phyloP scores from a whole-genome alignment of 2,329 filamentous ascomycete genomes.

The Bertia moriformis region DNA sequence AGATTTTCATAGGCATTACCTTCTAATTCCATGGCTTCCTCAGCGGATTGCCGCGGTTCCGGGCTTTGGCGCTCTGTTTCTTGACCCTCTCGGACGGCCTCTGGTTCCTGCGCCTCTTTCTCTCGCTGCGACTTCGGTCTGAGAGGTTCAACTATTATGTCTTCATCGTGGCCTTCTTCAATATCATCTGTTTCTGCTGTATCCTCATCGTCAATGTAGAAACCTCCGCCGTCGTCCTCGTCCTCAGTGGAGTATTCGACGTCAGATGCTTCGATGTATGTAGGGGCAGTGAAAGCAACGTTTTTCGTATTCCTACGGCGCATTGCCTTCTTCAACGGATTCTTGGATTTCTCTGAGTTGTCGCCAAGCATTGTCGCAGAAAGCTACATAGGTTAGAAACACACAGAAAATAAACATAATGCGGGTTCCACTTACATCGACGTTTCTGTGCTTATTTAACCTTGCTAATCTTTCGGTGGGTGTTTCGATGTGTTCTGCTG shows the following conservation, averaged over 20 bases:
- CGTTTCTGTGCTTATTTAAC: conserved; percentile 64
- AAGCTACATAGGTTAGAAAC: conserved; percentile 25
- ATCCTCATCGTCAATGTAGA: conserved; percentile 27
- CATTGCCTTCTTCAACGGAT: conserved; percentile 62
- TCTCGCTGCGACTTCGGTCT: background rate
- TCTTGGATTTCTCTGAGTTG: conserved; percentile 57
- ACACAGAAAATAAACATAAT: background rate
- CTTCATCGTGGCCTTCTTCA: background rate
- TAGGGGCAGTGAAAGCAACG: conserved; percentile 56
- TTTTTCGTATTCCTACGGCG: conserved; percentile 56
- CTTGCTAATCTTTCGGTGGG: conserved; percentile 59
- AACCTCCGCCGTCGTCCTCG: conserved; percentile 33
- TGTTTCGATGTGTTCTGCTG: conserved; percentile 65
- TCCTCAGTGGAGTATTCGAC: conserved; percentile 58
- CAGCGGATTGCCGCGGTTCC: too few species aligned
- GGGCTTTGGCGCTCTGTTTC: background rate
- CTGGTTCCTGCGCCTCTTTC: background rate
- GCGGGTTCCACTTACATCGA: conserved; percentile 38
- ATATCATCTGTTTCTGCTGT: conserved; percentile 8
- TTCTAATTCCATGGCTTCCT: too few species aligned
- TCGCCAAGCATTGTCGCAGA: conserved; percentile 60
- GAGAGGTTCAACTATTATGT: background rate
- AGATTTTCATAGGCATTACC: too few species aligned
- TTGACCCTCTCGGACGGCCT: background rate
- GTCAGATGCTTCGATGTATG: conserved; percentile 59